Evolutionary conservation across 192 early-diverging fungal genomes (phyloP), one percentile per base, ranked within the genome.

Genomic region (Dissophora ornata): DNA sequence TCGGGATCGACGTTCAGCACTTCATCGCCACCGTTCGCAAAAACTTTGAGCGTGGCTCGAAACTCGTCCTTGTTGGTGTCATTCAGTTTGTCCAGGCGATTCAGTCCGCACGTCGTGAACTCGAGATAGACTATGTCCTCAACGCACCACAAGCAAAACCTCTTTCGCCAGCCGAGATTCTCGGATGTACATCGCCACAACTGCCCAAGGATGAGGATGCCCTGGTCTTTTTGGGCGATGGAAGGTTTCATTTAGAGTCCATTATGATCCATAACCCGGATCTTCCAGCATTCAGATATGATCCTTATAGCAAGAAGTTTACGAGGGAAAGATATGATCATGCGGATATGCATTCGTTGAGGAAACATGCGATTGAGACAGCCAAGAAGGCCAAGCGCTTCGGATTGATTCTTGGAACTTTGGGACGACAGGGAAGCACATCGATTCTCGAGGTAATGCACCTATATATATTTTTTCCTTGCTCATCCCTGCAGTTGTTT

Each of bases 251-350:
- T 84, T 83, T 99, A 28, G 98, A 99, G 80, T 93, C 96, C 21
- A 96, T 98, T 60, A 98, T 99, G 98, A 98, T 99, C 49, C 91
- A 94, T 57, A 99, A 99, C 68, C 97, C 97, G 1, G 79, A 85
- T 0, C 67, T 99, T 48, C 89, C 93, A 21, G 93, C 95, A 13
- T 98, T 92, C 80, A 90, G 94, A 57, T 95, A 99, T 81, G 96
- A 99, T 73, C 98, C 98, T 8, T 99, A 97, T 62, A 84, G 86
- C 36, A 96, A 96, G 63, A 87, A 86, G 58, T 94, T 98, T 59
- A 98, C 98, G 8, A 83, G 93, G 8, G 98, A 99, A 67, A 81
- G 88, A 16, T 99, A 98, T 84, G 91, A 98, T 61, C 96, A 98
- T 79, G 84, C 80, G 45, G 94, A 95, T 56, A 99, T 98, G 97